phyloP scores from a whole-genome alignment of 2,329 filamentous ascomycete species.

The Pseudogymnoascus sp. region DNA sequence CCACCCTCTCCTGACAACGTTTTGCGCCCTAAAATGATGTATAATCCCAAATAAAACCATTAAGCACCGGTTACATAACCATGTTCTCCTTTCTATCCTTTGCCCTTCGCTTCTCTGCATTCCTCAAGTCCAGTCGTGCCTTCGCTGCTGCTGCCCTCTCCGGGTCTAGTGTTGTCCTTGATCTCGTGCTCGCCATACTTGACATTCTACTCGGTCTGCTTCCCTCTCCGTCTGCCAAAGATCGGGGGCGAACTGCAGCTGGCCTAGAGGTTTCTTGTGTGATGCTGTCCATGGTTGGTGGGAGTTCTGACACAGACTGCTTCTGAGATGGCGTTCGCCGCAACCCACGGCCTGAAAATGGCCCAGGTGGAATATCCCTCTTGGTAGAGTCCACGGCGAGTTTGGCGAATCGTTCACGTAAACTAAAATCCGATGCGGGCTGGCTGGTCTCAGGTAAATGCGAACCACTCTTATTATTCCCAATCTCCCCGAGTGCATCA shows the following conservation, averaged over 20 bases:
- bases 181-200: constrained; percentile 18
- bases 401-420: constrained; percentile 4
- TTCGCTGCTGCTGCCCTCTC: constrained; percentile 30
- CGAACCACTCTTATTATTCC: neutral
- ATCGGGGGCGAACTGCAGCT: neutral
- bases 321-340: constrained; percentile 3
- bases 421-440: neutral
- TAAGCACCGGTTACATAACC: constrained; percentile 2
- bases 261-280: neutral
- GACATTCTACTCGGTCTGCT: constrained; percentile 25
- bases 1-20: constrained; percentile 1
- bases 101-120: constrained; percentile 23
- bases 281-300: neutral
- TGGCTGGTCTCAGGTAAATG: neutral
- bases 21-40: constrained; percentile 7
- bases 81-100: constrained; percentile 22
- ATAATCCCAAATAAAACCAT: neutral
- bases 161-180: constrained; percentile 23
- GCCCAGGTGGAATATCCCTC: neutral
- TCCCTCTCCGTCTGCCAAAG: constrained; percentile 45
- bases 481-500: constrained; percentile 1
- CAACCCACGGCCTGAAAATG: neutral
- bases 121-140: constrained; percentile 27
- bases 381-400: neutral
- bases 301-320: neutral